phyloP scores from a whole-genome alignment of 257 asterid genomes.

The Lantana camara region DNA sequence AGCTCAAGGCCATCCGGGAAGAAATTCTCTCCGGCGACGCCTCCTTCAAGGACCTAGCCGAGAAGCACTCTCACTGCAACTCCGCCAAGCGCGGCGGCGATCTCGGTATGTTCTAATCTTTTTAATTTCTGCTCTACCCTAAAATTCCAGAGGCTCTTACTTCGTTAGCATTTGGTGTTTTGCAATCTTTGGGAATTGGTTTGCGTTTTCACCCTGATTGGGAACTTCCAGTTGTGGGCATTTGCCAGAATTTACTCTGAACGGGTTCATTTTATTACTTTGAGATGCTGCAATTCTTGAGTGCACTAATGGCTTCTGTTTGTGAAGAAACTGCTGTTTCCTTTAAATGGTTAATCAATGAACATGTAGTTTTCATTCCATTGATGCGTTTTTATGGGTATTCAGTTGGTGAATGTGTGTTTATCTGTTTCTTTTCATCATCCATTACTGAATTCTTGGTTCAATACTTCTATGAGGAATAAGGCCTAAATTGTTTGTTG shows the following conservation, averaged over 20 bases:
- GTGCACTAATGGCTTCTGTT: not conserved
- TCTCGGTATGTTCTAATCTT: constrained; percentile 57
- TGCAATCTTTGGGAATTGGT: not conserved
- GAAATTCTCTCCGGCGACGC: constrained; percentile 71
- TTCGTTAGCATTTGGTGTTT: constrained; percentile 3
- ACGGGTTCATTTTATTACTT: not conserved
- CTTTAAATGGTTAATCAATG: too few relatives aligned
- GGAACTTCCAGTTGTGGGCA: too few relatives aligned
- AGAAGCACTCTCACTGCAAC: constrained; percentile 75
- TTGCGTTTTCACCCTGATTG: too few relatives aligned
- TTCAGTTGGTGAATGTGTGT: too few relatives aligned
- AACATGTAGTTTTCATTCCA: too few relatives aligned
- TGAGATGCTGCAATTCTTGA: too few relatives aligned
- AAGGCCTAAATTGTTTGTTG: not conserved
- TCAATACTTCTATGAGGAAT: too few relatives aligned
- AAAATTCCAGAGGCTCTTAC: not conserved
- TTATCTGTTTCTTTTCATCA: not conserved
- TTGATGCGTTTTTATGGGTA: too few relatives aligned
- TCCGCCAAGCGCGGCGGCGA: constrained; percentile 99
- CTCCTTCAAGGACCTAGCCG: constrained; percentile 72
- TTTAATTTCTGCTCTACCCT: not conserved
- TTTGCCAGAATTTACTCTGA: too few relatives aligned
- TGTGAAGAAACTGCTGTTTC: too few relatives aligned
- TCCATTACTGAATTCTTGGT: too few relatives aligned
- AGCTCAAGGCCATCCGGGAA: constrained; percentile 61